Conservation (phyloP, 176 grass and related monocot species). For the Aegilops sharonensis region DNA sequence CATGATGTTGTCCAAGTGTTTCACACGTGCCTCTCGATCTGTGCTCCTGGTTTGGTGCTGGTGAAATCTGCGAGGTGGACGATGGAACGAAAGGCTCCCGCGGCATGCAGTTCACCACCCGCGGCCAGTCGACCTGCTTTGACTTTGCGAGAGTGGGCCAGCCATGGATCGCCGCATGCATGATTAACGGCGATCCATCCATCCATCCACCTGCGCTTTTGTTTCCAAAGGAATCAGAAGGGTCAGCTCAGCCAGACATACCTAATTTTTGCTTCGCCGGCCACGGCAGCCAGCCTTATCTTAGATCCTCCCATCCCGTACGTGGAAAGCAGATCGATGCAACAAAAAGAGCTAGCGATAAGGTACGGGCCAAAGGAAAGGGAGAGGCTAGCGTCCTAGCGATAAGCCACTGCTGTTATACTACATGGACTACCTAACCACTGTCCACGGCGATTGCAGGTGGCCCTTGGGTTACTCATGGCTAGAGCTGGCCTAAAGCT, state of each 20-base stretch:
- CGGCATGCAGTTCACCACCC: not conserved
- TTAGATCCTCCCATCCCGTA: not conserved
- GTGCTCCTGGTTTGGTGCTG: not conserved
- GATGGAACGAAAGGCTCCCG: not conserved
- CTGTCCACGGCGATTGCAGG: not conserved
- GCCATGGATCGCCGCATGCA: not conserved
- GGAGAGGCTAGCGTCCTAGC: not conserved
- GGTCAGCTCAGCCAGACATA: not conserved
- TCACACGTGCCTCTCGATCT: too few species aligned
- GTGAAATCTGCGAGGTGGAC: not conserved
- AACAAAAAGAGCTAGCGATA: not conserved
- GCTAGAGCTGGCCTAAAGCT: not conserved
- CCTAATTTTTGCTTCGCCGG: not conserved
- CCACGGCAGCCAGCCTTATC: not conserved
- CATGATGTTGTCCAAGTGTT: too few species aligned
- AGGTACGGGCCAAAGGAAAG: not conserved
- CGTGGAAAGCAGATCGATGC: not conserved
- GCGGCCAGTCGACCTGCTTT: not conserved
- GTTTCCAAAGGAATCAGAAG: not conserved
- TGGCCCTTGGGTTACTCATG: not conserved
- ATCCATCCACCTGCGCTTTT: not conserved
- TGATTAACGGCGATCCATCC: not conserved
- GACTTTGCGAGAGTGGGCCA: not conserved
- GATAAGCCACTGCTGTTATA: conserved; percentile 14
- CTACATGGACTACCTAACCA: not conserved